Conservation (phyloP, 2,329 filamentous ascomycete species). For the Aspergillus spinulosporus region DNA sequence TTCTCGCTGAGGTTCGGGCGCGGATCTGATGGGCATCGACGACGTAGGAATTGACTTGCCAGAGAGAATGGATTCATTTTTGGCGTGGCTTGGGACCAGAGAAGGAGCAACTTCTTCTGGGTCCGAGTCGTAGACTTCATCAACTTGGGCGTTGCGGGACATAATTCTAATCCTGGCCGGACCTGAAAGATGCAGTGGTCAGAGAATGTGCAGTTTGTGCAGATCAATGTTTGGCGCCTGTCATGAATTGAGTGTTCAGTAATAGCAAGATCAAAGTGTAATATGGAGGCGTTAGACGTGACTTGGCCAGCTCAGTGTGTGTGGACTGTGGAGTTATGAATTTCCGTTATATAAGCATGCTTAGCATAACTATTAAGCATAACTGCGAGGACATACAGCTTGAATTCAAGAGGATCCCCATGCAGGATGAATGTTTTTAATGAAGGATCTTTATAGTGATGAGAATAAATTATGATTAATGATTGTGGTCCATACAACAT, state of each 20-base stretch:
- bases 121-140: constrained; percentile 91
- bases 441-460: too few species aligned
- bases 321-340: constrained; percentile 16
- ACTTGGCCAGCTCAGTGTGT: constrained; percentile 13
- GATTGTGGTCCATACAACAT: too few species aligned
- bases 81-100: constrained; percentile 34
- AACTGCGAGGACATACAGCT: neutral
- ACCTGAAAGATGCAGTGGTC: neutral
- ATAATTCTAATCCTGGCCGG: constrained; percentile 48
- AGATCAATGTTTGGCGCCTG: too few species aligned
- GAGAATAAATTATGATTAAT: too few species aligned
- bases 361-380: neutral
- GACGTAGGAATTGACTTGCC: constrained; percentile 37
- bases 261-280: neutral
- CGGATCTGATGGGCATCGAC: constrained; percentile 32
- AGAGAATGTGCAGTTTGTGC: neutral
- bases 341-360: neutral
- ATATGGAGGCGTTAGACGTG: neutral
- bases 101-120: constrained; percentile 81
- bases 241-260: too few species aligned
- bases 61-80: constrained; percentile 45
- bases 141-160: constrained; percentile 78
- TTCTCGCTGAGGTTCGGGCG: constrained; percentile 51
- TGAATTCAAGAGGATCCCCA: too few species aligned
- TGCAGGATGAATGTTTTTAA: too few species aligned